phyloP scores from a whole-genome alignment of 2,329 filamentous ascomycete genomes.

The Pseudovirgaria hyperparasitica region DNA sequence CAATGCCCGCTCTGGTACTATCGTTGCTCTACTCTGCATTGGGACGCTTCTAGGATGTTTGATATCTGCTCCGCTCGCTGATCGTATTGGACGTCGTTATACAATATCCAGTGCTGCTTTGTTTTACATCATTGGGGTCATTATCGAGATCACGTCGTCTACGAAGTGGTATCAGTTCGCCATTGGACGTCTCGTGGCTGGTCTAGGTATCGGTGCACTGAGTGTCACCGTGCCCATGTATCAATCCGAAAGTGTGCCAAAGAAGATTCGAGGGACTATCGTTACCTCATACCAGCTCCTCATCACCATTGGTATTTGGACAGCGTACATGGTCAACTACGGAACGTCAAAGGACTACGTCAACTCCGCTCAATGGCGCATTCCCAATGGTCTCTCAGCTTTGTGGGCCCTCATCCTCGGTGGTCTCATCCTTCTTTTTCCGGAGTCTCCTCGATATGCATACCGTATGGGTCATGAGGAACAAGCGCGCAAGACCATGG shows the following conservation, averaged over 20 bases:
- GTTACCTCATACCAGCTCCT: slow-evolving; percentile 51
- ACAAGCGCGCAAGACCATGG: slow-evolving; percentile 36
- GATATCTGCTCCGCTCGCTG: slow-evolving; percentile 43
- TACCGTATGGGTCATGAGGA: slow-evolving; percentile 44
- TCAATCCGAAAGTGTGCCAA: slow-evolving; percentile 52
- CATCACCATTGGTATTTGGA: slow-evolving; percentile 54
- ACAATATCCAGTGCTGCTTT: slow-evolving; percentile 51
- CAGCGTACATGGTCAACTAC: slow-evolving; percentile 41
- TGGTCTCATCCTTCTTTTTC: slow-evolving; percentile 40
- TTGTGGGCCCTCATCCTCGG: slow-evolving; percentile 43
- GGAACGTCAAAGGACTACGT: slow-evolving; percentile 39
- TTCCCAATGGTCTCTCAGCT: slow-evolving; percentile 48
- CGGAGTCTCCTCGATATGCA: slow-evolving; percentile 45
- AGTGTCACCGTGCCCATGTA: slow-evolving; percentile 50
- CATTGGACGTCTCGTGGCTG: slow-evolving; percentile 51
- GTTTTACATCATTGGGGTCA: slow-evolving; percentile 50
- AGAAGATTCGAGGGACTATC: slow-evolving; percentile 50
- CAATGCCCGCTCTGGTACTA: slow-evolving; percentile 20
- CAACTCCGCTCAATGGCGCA: slow-evolving; percentile 48
- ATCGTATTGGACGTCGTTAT: slow-evolving; percentile 46
- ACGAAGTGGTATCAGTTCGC: slow-evolving; percentile 51
- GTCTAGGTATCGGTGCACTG: slow-evolving; percentile 51
- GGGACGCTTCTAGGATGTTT: slow-evolving; percentile 65
- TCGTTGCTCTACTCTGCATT: slow-evolving; percentile 43
- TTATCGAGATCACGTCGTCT: slow-evolving; percentile 50